A percentile compares a stretch with the other conserved stretches of the same genome.
These are phyloP conservation scores for Trichoderma sp. DNA, from an alignment of 2,329 filamentous ascomycete genomes.

Conservation along the genomic window DNA sequence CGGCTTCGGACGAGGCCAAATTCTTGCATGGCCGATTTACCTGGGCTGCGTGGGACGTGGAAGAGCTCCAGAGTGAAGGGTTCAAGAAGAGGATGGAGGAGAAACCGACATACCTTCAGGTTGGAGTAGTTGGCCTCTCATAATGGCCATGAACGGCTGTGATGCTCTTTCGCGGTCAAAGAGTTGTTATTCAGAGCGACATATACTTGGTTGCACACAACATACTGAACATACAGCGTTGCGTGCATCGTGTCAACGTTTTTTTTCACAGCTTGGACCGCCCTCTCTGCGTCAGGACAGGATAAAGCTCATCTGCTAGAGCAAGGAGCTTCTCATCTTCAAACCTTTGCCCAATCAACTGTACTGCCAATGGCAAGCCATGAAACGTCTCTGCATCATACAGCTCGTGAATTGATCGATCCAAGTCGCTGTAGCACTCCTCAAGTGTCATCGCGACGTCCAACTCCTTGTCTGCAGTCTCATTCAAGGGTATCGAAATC, in stretches of 20 bases:
- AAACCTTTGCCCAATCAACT: neutral
- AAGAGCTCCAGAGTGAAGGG: conserved; percentile 28
- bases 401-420: conserved; percentile 3
- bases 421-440: neutral
- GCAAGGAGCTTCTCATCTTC: conserved; percentile 3
- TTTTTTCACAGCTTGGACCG: neutral
- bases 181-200: too few relatives aligned
- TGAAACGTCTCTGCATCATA: neutral
- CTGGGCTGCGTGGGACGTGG: conserved; percentile 47
- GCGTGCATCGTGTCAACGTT: too few relatives aligned
- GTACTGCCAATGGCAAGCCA: neutral
- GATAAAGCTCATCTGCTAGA: neutral
- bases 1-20: conserved; percentile 42
- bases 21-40: conserved; percentile 47
- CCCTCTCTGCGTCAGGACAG: neutral
- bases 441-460: neutral
- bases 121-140: conserved; percentile 24
- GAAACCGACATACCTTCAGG: conserved; percentile 21
- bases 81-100: conserved; percentile 25
- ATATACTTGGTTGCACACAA: too few relatives aligned
- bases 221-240: too few relatives aligned
- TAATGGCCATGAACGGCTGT: neutral
- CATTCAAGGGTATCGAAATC: conserved; percentile 4
- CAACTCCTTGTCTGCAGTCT: neutral
- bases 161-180: too few relatives aligned